Base-by-base conservation (phyloP, 768 basidiomycete species). In the Pleurotus pulmonarius region DNA sequence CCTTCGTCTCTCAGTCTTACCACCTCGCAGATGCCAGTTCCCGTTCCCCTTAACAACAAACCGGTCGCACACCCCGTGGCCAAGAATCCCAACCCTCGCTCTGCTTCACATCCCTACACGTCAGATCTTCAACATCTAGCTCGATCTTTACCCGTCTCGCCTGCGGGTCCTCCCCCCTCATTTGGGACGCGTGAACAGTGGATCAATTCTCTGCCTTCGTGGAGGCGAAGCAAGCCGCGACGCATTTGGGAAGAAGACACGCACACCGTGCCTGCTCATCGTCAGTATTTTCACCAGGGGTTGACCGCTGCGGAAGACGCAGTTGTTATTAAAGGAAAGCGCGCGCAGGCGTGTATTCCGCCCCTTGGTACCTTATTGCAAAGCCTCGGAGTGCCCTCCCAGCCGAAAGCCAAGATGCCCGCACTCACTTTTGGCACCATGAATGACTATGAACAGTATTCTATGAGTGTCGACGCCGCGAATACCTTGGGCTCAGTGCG, bases 291-390 rank as follows among this genome's bases (percentile, higher is more conserved):
- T 89, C 66, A 69, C 58, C 71, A 69, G 72, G 88, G 87, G 88
- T 90, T 90, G 83, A 77, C 81, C 70, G 75, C 71, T 75, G 85
- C 88, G 86, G 84, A 69, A 69, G 82, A 88, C 88, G 86, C 86
- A 75, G 69, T 80, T 67, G 86, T 83, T 75, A 89, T 88, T 88
- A 90, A 90, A 88, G 88, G 88, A 83, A 67, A 80, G 72, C 86
- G 75, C 85, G 87, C 86, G 82, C 79, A 90, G 82, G 85, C 86
- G 84, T 85, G 86, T 77, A 80, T 85, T 85, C 87, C 88, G 87
- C 89, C 89, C 88, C 72, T 77, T 69, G 69, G 67, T 61, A 67
- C 69, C 61, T 59, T 72, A 58, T 58, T 68, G 20, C 61, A 39
- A 57, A 58, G 40, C 57, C 60, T 49, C 52, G 57, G 56, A 59